Conservation (phyloP, 257 asterid genomes). For the Penstemon davidsonii region DNA sequence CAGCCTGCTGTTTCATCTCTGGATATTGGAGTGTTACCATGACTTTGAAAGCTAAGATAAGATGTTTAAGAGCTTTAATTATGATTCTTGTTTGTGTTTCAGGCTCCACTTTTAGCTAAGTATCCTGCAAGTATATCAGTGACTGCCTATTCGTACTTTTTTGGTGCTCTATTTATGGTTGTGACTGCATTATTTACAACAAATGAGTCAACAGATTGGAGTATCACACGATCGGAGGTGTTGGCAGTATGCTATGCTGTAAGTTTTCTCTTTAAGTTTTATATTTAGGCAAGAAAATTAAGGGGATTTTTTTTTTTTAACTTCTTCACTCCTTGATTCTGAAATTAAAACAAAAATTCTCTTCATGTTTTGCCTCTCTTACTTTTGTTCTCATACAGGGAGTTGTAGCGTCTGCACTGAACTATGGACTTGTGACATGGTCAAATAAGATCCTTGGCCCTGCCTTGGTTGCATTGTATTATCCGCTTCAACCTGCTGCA, state of each 20-base stretch:
- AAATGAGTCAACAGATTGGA: slow-evolving; percentile 69
- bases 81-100: slow-evolving; percentile 32
- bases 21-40: not conserved
- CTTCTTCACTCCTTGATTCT: not conserved
- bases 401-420: slow-evolving; percentile 80
- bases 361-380: not conserved
- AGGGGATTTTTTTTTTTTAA: slow-evolving; percentile 1
- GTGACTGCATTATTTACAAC: slow-evolving; percentile 55
- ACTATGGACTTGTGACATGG: slow-evolving; percentile 86
- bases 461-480: slow-evolving; percentile 82
- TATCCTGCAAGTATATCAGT: slow-evolving; percentile 92
- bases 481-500: slow-evolving; percentile 90
- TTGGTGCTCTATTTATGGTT: slow-evolving; percentile 72
- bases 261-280: slow-evolving; percentile 36
- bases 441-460: slow-evolving; percentile 90
- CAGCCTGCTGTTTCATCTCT: too few relatives aligned
- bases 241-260: slow-evolving; percentile 89
- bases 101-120: slow-evolving; percentile 85
- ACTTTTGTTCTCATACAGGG: slow-evolving; percentile 50
- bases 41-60: not conserved
- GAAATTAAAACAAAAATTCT: too few relatives aligned
- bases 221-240: slow-evolving; percentile 66
- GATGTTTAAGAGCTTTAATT: slow-evolving; percentile 33
- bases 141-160: slow-evolving; percentile 87
- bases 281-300: not conserved